Evolutionary conservation across 345 rosid genomes (phyloP), one percentile per base, ranked within the genome.

Genomic region (Cardamine resedifolia): DNA sequence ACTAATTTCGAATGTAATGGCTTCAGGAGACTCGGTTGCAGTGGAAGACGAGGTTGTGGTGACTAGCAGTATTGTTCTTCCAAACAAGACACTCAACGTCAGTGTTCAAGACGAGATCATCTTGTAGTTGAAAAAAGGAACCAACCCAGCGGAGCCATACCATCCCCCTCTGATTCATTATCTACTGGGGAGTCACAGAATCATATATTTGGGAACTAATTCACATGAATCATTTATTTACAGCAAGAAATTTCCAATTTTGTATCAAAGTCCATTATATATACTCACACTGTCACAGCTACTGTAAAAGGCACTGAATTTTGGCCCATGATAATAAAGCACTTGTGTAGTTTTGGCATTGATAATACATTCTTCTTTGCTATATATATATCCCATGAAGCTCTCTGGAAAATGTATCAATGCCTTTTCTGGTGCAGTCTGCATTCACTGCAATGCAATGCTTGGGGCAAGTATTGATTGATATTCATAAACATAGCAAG

Each of bases 11-110:
- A 16, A 57, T 61, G 49, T 51, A n/a, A 45, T 47, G 28, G 58
- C 61, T 44, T 33, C 81, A 93, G 98, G 98, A 18, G 98, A 93
- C 71, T 86, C 97, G 11, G 98, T 93, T 31, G 81, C 70, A 0
- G 98, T 93, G 31, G 98, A 93, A 82, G 98, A 93, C 75, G 97
- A 90, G 77, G 92, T 90, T 7, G 94, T 93, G 58, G 89, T 93
- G 74, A 83, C 87, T 16, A 90, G 84, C 77, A 70, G 98, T 85
- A 88, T 93, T 47, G 96, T 93, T 73, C 98, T 93, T 67, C 98
- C 96, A 2, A 82, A 90, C 84, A 90, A 90, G 79, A 90, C 89
- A 16, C 83, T 93, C 44, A 93, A 90, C 66, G 73, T 83, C 44
- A 85, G 94, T 16, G 96, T 88, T 43, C 98, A 90, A 66, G 89